These are phyloP conservation scores for Drechslerella stenobrocha DNA, from an alignment of 2,329 filamentous ascomycete genomes.

Conservation along the genomic window DNA sequence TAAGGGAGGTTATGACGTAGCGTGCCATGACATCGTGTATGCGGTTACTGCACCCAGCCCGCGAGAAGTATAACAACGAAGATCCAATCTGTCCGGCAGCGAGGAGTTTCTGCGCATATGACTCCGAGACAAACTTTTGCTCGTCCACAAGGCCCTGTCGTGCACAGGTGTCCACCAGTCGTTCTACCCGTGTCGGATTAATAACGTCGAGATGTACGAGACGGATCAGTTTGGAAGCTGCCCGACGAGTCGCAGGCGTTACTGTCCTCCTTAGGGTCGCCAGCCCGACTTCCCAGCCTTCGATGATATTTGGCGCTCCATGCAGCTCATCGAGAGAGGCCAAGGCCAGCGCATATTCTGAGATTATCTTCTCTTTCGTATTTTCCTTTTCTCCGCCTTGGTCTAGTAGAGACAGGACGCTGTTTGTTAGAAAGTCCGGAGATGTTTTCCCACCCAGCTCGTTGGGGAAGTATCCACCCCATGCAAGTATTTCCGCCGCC, in stretches of 20 bases:
- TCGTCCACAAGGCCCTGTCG: constrained; percentile 27
- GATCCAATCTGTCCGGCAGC: constrained; percentile 23
- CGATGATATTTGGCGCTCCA: constrained; percentile 10
- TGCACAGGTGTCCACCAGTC: constrained; percentile 20
- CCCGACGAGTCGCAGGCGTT: constrained; percentile 26
- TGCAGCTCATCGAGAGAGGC: constrained; percentile 30
- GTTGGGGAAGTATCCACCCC: constrained; percentile 38
- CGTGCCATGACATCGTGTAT: constrained; percentile 36
- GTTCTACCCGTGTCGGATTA: constrained; percentile 26
- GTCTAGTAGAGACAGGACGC: constrained; percentile 13
- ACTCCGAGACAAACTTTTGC: constrained; percentile 37
- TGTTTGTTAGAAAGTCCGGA: constrained; percentile 8
- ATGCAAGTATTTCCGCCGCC: constrained; percentile 29
- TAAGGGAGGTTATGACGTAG: constrained; percentile 33
- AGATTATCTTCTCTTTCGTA: constrained; percentile 36
- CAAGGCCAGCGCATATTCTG: constrained; percentile 28
- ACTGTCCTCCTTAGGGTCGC: constrained; percentile 28
- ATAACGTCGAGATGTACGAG: constrained; percentile 26
- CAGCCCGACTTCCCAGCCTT: constrained; percentile 43
- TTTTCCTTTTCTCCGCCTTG: constrained; percentile 26
- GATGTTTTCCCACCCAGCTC: constrained; percentile 12
- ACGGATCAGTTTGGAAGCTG: constrained; percentile 33
- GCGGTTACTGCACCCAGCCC: constrained; percentile 22
- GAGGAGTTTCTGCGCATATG: constrained; percentile 34
- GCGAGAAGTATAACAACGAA: constrained; percentile 36